Percentiles rank a stretch among this genome's conserved stretches.
Conservation (phyloP, 495 filamentous ascomycete species). For the Trichocladium antarcticum region DNA sequence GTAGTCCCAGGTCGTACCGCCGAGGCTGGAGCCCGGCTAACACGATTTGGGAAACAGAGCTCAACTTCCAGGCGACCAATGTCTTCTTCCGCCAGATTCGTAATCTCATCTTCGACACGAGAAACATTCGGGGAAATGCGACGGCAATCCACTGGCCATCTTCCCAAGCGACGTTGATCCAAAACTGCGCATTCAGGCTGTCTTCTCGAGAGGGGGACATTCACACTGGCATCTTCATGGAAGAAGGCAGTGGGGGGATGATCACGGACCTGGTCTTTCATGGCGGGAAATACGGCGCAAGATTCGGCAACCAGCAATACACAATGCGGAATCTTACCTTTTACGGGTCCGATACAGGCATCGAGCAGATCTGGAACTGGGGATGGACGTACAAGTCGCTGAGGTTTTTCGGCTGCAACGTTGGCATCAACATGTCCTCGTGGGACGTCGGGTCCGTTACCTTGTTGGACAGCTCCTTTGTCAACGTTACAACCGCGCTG, state of each 20-base stretch:
- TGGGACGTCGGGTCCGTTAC: conserved; percentile 62
- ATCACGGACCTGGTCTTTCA: conserved; percentile 61
- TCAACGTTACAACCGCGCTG: conserved; percentile 51
- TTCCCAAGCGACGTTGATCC: conserved; percentile 77
- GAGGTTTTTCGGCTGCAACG: conserved; percentile 58
- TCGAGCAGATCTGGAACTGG: conserved; percentile 87
- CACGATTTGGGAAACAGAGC: background rate
- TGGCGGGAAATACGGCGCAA: conserved; percentile 52
- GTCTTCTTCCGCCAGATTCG: conserved; percentile 92
- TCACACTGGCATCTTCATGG: conserved; percentile 67
- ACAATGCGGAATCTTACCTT: conserved; percentile 81
- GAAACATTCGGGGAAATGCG: conserved; percentile 47
- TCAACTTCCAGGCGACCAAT: conserved; percentile 49
- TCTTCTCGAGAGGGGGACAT: conserved; percentile 41
- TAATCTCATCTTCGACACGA: conserved; percentile 82
- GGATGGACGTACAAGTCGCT: conserved; percentile 74
- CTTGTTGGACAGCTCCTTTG: conserved; percentile 66
- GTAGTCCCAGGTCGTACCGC: background rate
- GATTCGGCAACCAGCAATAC: conserved; percentile 75
- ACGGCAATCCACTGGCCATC: conserved; percentile 92
- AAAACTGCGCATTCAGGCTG: conserved; percentile 80
- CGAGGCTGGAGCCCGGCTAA: background rate
- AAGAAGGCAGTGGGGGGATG: conserved; percentile 62
- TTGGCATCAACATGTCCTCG: conserved; percentile 70
- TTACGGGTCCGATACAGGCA: conserved; percentile 69